Evolutionary conservation across 805 yeast species (phyloP), one percentile per base, ranked within the genome.

Genomic region (Saccharomycopsis fermentans): DNA sequence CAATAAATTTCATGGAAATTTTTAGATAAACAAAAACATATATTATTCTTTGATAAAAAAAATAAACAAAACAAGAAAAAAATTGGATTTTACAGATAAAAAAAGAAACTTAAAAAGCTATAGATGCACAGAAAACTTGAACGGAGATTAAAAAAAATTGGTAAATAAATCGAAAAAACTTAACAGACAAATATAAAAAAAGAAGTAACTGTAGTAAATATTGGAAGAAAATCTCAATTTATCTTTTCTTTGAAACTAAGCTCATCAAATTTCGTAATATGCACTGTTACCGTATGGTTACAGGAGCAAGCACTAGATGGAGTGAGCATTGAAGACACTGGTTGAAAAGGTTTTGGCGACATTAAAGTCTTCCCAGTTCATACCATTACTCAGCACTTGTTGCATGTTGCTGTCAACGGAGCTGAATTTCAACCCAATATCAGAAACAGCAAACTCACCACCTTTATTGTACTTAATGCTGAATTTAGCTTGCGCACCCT

Each of bases 401-500:
- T 51, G 56, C 16, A 29, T 37, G 26, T 50, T 55, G 26, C 55
- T 35, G 12, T 51, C 50, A n/a, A 32, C 57, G 8, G 69, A 66
- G 26, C 63, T 62, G 24, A 69, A 68, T 27, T 64, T 63, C 52
- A 83, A 69, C 32, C 73, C 68, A 40, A 79, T 67, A 36, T 75
- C 72, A 40, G 77, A 70, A 21, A 70, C 65, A 8, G 81, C 81
- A 32, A 76, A 69, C 36, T 70, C 68, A 35, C 78, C 78, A 39
- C 83, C 78, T 35, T 72, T 71, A 61, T 69, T 72, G 58, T 71
- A 71, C 55, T 69, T 68, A 34, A 81, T 70, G n/a, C 76, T 71
- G 67, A 86, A 87, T 68, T 84, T 81, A 51, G 86, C 73, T 65
- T 83, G 86, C 55, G 89, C 82, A 47, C 96, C 96, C 34, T 82